Evolutionary conservation across 2,329 filamentous ascomycete species (phyloP).

Genomic region (Penicillium hordei): DNA sequence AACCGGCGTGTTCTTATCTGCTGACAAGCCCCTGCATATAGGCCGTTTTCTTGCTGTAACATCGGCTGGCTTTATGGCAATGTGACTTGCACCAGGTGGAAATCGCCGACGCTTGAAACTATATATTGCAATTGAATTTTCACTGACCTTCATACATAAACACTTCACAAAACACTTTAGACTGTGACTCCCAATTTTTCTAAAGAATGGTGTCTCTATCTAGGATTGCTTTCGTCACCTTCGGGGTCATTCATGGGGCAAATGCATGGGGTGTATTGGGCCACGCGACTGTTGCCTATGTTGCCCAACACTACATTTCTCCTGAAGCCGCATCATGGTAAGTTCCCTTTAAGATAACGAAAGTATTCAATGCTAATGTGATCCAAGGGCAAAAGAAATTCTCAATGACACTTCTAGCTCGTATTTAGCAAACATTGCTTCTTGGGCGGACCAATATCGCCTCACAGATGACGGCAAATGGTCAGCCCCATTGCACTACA

Average conservation of each 20-base stretch:
- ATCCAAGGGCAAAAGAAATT: constrained; percentile 37
- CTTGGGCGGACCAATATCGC: constrained; percentile 56
- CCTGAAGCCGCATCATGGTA: constrained; percentile 45
- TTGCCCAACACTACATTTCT: constrained; percentile 52
- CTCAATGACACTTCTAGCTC: constrained; percentile 45
- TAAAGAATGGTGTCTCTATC: constrained; percentile 13
- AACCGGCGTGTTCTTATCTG: background rate
- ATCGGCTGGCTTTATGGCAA: background rate
- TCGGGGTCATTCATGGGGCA: constrained; percentile 12
- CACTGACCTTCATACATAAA: background rate
- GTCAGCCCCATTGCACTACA: constrained; percentile 51
- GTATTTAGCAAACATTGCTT: constrained; percentile 54
- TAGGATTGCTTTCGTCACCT: constrained; percentile 11
- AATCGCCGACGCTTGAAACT: background rate
- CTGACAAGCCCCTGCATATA: background rate
- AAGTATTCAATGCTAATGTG: background rate
- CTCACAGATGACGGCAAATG: constrained; percentile 50
- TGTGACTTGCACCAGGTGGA: background rate
- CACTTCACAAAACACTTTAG: background rate
- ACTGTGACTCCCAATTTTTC: background rate
- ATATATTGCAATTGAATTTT: background rate
- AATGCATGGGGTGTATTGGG: constrained; percentile 55
- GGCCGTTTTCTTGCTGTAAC: background rate
- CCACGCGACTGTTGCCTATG: constrained; percentile 56
- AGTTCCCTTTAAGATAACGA: background rate